Evolutionary conservation across 208 protist genomes (phyloP).

Genomic region (Leishmania martiniquensis): DNA sequence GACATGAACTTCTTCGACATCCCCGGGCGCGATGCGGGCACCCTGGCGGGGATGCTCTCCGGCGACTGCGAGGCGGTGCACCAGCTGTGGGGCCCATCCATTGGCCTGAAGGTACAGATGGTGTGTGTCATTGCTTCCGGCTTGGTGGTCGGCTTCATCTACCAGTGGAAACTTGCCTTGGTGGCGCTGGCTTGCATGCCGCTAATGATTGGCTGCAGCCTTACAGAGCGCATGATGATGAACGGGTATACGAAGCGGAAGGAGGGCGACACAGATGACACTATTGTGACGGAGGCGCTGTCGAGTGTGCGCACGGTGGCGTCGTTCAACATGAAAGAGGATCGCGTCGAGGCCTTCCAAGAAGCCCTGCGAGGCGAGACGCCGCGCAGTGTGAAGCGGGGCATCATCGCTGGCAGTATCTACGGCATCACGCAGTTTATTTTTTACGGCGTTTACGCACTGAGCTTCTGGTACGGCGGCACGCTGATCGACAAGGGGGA

Average conservation of each 20-base stretch:
- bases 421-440: slow-evolving; percentile 69
- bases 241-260: slow-evolving; percentile 42
- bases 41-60: slow-evolving; percentile 73
- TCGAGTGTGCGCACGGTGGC: slow-evolving; percentile 77
- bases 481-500: slow-evolving; percentile 71
- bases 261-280: slow-evolving; percentile 49
- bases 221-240: slow-evolving; percentile 52
- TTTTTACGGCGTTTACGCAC: slow-evolving; percentile 54
- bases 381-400: slow-evolving; percentile 28
- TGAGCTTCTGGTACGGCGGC: slow-evolving; percentile 84
- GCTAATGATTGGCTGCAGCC: slow-evolving; percentile 38
- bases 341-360: slow-evolving; percentile 36
- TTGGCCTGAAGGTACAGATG: slow-evolving; percentile 63
- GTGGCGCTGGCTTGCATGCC: slow-evolving; percentile 65
- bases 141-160: slow-evolving; percentile 61
- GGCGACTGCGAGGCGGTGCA: slow-evolving; percentile 83
- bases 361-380: slow-evolving; percentile 24
- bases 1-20: slow-evolving; percentile 90
- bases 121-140: slow-evolving; percentile 49
- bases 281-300: slow-evolving; percentile 70
- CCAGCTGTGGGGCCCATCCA: slow-evolving; percentile 72
- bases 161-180: slow-evolving; percentile 79
- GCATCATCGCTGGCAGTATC: slow-evolving; percentile 42
- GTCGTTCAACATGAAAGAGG: slow-evolving; percentile 71
- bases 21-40: slow-evolving; percentile 65